Evolutionary conservation across 2,329 filamentous ascomycete genomes (phyloP).

Genomic region (Scolecobasidium constrictum): DNA sequence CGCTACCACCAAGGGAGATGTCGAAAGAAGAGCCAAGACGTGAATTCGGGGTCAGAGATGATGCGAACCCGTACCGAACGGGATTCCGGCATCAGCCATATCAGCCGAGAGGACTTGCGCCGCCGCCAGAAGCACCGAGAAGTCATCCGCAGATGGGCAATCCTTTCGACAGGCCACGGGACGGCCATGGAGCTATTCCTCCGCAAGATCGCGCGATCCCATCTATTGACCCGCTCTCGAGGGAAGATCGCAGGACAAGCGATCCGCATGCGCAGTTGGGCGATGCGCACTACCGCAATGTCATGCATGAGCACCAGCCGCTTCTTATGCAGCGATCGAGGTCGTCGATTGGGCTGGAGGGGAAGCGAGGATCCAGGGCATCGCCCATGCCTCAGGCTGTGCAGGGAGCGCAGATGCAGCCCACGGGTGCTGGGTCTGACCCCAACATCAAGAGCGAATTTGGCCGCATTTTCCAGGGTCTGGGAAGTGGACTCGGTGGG

Average conservation of each 20-base stretch:
- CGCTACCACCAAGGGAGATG: background rate
- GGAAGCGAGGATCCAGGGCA: conserved; percentile 69
- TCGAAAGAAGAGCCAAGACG: conserved; percentile 6
- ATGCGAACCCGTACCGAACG: background rate
- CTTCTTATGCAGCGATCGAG: conserved; percentile 44
- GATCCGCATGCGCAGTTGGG: conserved; percentile 5
- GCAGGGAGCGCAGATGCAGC: conserved; percentile 76
- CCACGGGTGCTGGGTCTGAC: conserved; percentile 67
- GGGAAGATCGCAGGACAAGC: conserved; percentile 6
- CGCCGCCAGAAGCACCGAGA: conserved; percentile 7
- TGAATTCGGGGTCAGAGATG: conserved; percentile 4
- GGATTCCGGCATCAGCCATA: conserved; percentile 6
- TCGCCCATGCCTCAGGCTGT: conserved; percentile 90
- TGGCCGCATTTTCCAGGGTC: conserved; percentile 90
- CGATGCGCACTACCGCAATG: background rate
- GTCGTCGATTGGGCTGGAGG: conserved; percentile 59
- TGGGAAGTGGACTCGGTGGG: conserved; percentile 56
- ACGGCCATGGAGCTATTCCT: background rate
- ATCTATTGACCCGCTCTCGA: background rate
- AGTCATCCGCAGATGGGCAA: conserved; percentile 9
- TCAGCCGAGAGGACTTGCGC: background rate
- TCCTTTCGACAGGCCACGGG: conserved; percentile 6
- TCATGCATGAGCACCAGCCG: conserved; percentile 19
- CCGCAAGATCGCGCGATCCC: conserved; percentile 3
- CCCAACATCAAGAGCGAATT: conserved; percentile 91